Evolutionary conservation across 2,329 filamentous ascomycete genomes (phyloP).

Genomic region (Phialemoniopsis sp.): DNA sequence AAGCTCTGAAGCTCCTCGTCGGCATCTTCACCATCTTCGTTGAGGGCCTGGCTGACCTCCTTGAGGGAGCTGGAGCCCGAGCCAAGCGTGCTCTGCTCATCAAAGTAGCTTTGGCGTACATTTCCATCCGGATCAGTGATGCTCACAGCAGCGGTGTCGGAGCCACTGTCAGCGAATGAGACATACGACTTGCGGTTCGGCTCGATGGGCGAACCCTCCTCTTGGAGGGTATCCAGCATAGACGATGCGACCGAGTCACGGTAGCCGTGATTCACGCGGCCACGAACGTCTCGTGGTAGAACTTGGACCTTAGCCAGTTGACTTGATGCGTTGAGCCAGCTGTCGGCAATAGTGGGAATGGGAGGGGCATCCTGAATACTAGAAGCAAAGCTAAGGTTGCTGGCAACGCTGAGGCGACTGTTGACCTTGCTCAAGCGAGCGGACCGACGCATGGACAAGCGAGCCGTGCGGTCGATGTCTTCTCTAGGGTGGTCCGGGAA

Average conservation of each 20-base stretch:
- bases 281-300: conserved; percentile 32
- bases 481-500: conserved; percentile 94
- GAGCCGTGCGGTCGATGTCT: conserved; percentile 92
- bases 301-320: conserved; percentile 44
- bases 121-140: conserved; percentile 76
- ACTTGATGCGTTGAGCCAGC: conserved; percentile 69
- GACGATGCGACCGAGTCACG: conserved; percentile 88
- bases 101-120: conserved; percentile 75
- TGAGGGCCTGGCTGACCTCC: conserved; percentile 79
- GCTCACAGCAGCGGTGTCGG: conserved; percentile 66
- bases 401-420: conserved; percentile 88
- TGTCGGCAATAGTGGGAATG: conserved; percentile 91
- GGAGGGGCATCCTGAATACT: conserved; percentile 91
- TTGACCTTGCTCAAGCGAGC: conserved; percentile 89
- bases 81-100: conserved; percentile 71
- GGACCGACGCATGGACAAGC: conserved; percentile 86
- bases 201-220: conserved; percentile 78
- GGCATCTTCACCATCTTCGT: conserved; percentile 85
- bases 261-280: conserved; percentile 56
- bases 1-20: conserved; percentile 90
- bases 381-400: conserved; percentile 88
- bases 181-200: conserved; percentile 94
- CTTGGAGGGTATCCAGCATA: conserved; percentile 82
- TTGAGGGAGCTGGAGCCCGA: conserved; percentile 69
- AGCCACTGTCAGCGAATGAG: conserved; percentile 74